A percentile compares a stretch with the other conserved stretches of the same genome.
These are phyloP conservation scores for Dryadomyces quercivorus DNA, from an alignment of 2,329 filamentous ascomycete species.

Conservation along the genomic window DNA sequence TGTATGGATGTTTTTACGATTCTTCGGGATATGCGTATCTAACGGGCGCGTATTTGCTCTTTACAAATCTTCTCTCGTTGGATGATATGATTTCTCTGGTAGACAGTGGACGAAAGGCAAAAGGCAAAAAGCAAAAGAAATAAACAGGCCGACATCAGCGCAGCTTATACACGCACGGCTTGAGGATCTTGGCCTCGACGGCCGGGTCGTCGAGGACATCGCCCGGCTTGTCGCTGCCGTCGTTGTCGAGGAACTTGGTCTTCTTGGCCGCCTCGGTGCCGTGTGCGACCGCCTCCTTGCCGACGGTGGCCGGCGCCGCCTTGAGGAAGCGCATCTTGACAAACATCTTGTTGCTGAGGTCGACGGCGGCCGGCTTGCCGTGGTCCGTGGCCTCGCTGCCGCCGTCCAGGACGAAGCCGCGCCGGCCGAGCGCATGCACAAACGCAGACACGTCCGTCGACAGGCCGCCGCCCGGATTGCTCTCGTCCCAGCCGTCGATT, in stretches of 20 bases:
- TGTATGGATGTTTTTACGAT: neutral
- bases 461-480: slow-evolving; percentile 31
- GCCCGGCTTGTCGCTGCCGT: slow-evolving; percentile 38
- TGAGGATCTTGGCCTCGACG: slow-evolving; percentile 57
- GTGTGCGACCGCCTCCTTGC: slow-evolving; percentile 39
- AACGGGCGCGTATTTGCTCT: neutral
- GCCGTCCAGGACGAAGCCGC: slow-evolving; percentile 69
- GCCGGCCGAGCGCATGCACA: slow-evolving; percentile 64
- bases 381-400: slow-evolving; percentile 14
- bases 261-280: slow-evolving; percentile 26
- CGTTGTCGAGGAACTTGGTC: slow-evolving; percentile 47
- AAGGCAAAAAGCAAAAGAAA: too few species aligned
- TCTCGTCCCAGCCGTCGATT: slow-evolving; percentile 47
- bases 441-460: slow-evolving; percentile 85
- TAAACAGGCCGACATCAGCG: too few species aligned
- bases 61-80: neutral
- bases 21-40: neutral
- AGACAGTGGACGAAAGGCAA: neutral
- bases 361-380: slow-evolving; percentile 40
- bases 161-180: slow-evolving; percentile 94
- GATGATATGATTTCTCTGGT: neutral
- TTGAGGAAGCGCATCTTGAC: slow-evolving; percentile 95
- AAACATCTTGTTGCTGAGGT: slow-evolving; percentile 95
- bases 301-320: slow-evolving; percentile 58
- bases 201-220: slow-evolving; percentile 41